These are phyloP conservation scores for Triticum dicoccoides DNA, from an alignment of 176 grass and related monocot species.

Conservation along the genomic window DNA sequence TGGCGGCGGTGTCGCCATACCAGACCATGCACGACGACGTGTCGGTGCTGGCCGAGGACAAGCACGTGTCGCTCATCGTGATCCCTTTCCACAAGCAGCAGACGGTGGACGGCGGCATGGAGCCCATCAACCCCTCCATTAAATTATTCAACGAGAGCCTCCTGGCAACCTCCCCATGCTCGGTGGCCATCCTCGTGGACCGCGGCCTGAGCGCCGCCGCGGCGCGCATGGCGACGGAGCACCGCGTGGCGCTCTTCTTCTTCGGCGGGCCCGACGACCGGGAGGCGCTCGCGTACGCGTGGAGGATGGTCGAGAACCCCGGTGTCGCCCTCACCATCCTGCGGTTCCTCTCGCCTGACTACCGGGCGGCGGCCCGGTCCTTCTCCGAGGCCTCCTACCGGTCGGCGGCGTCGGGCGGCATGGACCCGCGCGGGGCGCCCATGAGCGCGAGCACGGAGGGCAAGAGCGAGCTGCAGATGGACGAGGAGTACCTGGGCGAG, in stretches of 20 bases:
- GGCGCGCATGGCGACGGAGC: slow-evolving; percentile 23
- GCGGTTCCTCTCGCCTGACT: slow-evolving; percentile 50
- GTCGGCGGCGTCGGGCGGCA: background rate
- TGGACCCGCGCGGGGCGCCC: background rate
- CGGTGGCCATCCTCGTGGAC: slow-evolving; percentile 77
- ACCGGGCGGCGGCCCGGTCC: slow-evolving; percentile 15
- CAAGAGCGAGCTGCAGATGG: slow-evolving; percentile 44
- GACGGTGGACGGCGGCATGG: slow-evolving; percentile 86
- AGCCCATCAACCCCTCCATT: slow-evolving; percentile 55
- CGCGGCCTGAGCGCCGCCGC: slow-evolving; percentile 56
- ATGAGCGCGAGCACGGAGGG: slow-evolving; percentile 10
- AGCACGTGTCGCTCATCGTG: slow-evolving; percentile 73
- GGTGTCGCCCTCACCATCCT: slow-evolving; percentile 56
- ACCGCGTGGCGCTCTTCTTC: slow-evolving; percentile 60
- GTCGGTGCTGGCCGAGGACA: slow-evolving; percentile 63
- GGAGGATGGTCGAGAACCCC: slow-evolving; percentile 65
- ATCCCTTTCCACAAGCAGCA: slow-evolving; percentile 95
- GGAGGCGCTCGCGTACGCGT: slow-evolving; percentile 59
- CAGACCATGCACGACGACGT: slow-evolving; percentile 82
- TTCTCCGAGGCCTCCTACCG: background rate
- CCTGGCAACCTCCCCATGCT: slow-evolving; percentile 57
- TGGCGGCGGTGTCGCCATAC: slow-evolving; percentile 75
- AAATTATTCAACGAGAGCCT: slow-evolving; percentile 62
- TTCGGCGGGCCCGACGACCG: slow-evolving; percentile 87
- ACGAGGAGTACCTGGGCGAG: slow-evolving; percentile 65